Evolutionary conservation across 2,329 filamentous ascomycete genomes (phyloP).

Genomic region (Penicillium sclerotiorum): DNA sequence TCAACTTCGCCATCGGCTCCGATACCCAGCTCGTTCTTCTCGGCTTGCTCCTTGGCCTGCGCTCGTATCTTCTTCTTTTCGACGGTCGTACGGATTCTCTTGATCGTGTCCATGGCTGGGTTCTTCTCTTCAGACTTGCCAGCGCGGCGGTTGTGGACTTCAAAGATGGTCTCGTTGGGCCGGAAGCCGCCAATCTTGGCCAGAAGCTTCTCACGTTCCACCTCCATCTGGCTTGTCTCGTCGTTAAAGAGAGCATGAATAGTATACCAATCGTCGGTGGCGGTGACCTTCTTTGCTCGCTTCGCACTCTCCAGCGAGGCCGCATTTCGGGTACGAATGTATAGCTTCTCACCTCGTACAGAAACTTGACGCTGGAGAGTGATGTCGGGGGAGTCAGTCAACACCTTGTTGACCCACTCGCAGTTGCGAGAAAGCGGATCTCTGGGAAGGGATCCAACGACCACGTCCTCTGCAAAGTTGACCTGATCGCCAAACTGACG

Average conservation of each 20-base stretch:
- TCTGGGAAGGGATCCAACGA: conserved; percentile 75
- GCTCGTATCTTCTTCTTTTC: conserved; percentile 46
- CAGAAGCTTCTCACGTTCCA: conserved; percentile 81
- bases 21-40: conserved; percentile 26
- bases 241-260: conserved; percentile 80
- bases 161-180: conserved; percentile 94
- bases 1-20: conserved; percentile 38
- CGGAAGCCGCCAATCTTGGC: conserved; percentile 85
- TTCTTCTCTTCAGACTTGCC: conserved; percentile 63
- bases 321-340: conserved; percentile 84
- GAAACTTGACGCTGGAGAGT: conserved; percentile 71
- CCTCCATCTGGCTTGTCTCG: conserved; percentile 63
- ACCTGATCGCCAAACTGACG: conserved; percentile 61
- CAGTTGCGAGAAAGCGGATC: conserved; percentile 73
- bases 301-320: conserved; percentile 90
- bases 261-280: conserved; percentile 69
- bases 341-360: conserved; percentile 87
- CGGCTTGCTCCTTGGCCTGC: conserved; percentile 31
- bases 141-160: conserved; percentile 77
- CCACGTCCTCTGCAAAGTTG: conserved; percentile 80
- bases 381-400: conserved; percentile 76
- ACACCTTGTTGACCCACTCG: conserved; percentile 80
- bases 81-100: conserved; percentile 45
- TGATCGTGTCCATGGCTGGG: conserved; percentile 55
- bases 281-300: conserved; percentile 75